Percentiles rank a stretch among this genome's conserved stretches.
phyloP scores from a whole-genome alignment of 495 filamentous ascomycete species.

The Parathielavia hyrcaniae region DNA sequence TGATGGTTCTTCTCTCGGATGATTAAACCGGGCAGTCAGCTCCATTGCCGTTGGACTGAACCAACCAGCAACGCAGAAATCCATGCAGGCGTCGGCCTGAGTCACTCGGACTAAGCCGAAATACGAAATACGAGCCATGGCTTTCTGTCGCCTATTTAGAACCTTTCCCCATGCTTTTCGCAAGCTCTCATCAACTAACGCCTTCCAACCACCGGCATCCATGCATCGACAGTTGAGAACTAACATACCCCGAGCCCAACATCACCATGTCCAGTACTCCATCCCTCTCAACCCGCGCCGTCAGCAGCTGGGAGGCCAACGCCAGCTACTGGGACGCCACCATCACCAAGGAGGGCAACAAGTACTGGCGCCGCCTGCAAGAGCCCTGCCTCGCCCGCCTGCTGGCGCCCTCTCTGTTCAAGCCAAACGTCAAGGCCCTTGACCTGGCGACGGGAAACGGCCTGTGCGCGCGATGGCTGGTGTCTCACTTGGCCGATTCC shows the following conservation, averaged over 20 bases:
- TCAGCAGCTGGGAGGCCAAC: slow-evolving; percentile 33
- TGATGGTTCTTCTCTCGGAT: too few species aligned
- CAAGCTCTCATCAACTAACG: not conserved
- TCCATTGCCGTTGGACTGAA: not conserved
- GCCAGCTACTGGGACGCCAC: slow-evolving; percentile 36
- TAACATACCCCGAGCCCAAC: not conserved
- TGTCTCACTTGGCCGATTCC: slow-evolving; percentile 21
- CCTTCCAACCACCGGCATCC: too few species aligned
- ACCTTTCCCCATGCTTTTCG: not conserved
- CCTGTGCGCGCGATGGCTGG: slow-evolving; percentile 36
- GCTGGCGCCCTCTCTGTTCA: slow-evolving; percentile 19
- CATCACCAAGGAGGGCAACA: slow-evolving; percentile 37
- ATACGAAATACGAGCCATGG: not conserved
- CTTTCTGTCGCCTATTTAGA: too few species aligned
- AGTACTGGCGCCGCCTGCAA: slow-evolving; percentile 36
- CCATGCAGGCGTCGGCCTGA: not conserved
- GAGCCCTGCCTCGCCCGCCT: slow-evolving; percentile 34
- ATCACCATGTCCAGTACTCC: slow-evolving; percentile 1
- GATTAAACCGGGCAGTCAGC: too few species aligned
- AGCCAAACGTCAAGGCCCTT: slow-evolving; percentile 26
- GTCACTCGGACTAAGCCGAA: not conserved
- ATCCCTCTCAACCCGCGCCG: slow-evolving; percentile 9
- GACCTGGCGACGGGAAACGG: slow-evolving; percentile 43
- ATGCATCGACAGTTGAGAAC: not conserved
- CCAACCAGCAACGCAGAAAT: not conserved